Evolutionary conservation across 2,329 filamentous ascomycete species (phyloP).

Genomic region (Diaporthe batatas): DNA sequence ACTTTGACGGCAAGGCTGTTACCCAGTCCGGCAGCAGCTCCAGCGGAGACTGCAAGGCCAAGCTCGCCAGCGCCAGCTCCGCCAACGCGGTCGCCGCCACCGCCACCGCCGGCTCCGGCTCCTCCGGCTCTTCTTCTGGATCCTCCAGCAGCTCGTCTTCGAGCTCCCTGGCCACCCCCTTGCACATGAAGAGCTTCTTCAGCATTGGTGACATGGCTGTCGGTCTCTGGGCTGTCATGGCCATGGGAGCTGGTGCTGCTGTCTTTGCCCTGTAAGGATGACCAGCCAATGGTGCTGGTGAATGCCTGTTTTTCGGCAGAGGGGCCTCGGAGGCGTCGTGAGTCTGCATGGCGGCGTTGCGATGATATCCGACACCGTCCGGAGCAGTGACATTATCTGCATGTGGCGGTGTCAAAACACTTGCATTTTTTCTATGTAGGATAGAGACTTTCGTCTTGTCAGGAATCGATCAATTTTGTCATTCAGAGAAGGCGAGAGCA

Average conservation of each 20-base stretch:
- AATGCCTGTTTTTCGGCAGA: neutral
- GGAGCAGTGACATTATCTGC: constrained; percentile 9
- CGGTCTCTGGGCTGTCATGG: constrained; percentile 65
- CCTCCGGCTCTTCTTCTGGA: constrained; percentile 48
- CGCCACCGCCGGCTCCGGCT: constrained; percentile 55
- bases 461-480: constrained; percentile 38
- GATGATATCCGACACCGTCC: constrained; percentile 42
- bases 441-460: constrained; percentile 38
- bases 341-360: constrained; percentile 38
- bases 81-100: constrained; percentile 62
- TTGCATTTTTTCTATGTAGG: constrained; percentile 40
- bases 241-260: constrained; percentile 64
- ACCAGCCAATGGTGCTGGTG: neutral
- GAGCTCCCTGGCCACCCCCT: constrained; percentile 55
- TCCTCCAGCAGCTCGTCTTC: constrained; percentile 46
- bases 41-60: constrained; percentile 65
- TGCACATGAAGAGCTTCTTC: constrained; percentile 56
- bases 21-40: constrained; percentile 56
- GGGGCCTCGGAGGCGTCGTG: neutral
- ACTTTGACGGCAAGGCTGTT: constrained; percentile 76
- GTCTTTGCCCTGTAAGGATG: constrained; percentile 66
- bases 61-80: constrained; percentile 74
- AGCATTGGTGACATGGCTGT: constrained; percentile 62
- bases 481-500: constrained; percentile 2
- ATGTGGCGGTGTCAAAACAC: constrained; percentile 40